These are phyloP conservation scores for Phyllosticta paracitricarpa DNA, from an alignment of 2,329 filamentous ascomycete species.

Conservation along the genomic window DNA sequence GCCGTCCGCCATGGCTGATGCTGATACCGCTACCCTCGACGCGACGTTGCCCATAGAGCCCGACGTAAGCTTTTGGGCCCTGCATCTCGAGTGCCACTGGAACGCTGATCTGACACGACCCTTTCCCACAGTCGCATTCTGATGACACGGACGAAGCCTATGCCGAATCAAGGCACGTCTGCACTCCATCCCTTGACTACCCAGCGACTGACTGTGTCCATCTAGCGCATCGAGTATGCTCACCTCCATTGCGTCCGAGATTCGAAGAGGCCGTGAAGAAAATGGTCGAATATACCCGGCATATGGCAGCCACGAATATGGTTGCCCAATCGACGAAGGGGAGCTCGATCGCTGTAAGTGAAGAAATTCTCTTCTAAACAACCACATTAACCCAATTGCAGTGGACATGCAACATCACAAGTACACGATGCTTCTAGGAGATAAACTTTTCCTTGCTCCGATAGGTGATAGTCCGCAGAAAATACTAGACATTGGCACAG, in stretches of 20 bases:
- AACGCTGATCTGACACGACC: neutral
- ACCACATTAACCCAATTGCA: no score
- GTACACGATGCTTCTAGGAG: slow-evolving; percentile 26
- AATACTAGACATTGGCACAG: slow-evolving; percentile 10
- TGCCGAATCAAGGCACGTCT: slow-evolving; percentile 3
- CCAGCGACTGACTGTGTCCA: neutral
- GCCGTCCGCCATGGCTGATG: neutral
- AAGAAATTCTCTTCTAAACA: no score
- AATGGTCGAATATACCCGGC: slow-evolving; percentile 8
- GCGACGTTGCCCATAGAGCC: neutral
- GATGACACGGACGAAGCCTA: slow-evolving; percentile 2
- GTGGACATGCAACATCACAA: slow-evolving; percentile 35
- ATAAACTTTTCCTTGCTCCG: slow-evolving; percentile 26
- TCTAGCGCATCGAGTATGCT: slow-evolving; percentile 4
- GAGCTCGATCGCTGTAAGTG: slow-evolving; percentile 1
- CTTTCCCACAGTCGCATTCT: neutral
- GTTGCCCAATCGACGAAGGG: slow-evolving; percentile 1
- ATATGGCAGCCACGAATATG: slow-evolving; percentile 4
- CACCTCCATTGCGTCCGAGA: slow-evolving; percentile 5
- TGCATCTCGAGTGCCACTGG: neutral
- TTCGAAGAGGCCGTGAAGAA: slow-evolving; percentile 4
- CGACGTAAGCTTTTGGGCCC: neutral
- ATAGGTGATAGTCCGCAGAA: slow-evolving; percentile 14
- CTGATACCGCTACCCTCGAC: neutral
- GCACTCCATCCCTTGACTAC: neutral